These are phyloP conservation scores for Ambrosiella cleistominuta DNA, from an alignment of 2,329 filamentous ascomycete species.

Conservation along the genomic window DNA sequence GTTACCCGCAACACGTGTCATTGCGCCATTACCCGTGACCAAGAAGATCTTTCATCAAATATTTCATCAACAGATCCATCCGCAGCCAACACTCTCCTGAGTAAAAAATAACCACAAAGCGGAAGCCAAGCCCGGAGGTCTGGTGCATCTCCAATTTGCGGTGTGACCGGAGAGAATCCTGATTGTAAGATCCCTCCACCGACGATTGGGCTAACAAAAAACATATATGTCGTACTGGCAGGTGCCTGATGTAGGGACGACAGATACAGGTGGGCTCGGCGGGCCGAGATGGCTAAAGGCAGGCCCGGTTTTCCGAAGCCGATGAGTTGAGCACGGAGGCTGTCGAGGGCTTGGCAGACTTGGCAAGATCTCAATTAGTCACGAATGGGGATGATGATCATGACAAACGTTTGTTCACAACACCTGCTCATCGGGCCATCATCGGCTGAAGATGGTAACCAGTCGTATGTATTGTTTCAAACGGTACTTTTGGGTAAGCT, in stretches of 20 bases:
- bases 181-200: background rate
- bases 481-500: too few relatives aligned
- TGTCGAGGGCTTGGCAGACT: too few relatives aligned
- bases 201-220: background rate
- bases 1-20: background rate
- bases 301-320: too few relatives aligned
- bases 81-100: background rate
- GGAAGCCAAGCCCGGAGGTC: background rate
- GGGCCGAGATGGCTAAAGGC: background rate
- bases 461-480: too few relatives aligned
- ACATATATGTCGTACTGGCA: background rate
- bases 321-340: too few relatives aligned
- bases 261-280: background rate
- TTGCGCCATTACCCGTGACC: background rate
- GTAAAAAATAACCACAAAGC: background rate
- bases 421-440: too few relatives aligned
- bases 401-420: too few relatives aligned
- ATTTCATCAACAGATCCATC: background rate
- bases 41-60: background rate
- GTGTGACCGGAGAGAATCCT: background rate
- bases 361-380: too few relatives aligned
- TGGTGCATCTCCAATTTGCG: background rate
- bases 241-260: background rate
- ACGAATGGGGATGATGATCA: too few relatives aligned
- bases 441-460: too few relatives aligned